Conservation (phyloP, 2,329 filamentous ascomycete genomes). For the Endoconidiophora polonica region DNA sequence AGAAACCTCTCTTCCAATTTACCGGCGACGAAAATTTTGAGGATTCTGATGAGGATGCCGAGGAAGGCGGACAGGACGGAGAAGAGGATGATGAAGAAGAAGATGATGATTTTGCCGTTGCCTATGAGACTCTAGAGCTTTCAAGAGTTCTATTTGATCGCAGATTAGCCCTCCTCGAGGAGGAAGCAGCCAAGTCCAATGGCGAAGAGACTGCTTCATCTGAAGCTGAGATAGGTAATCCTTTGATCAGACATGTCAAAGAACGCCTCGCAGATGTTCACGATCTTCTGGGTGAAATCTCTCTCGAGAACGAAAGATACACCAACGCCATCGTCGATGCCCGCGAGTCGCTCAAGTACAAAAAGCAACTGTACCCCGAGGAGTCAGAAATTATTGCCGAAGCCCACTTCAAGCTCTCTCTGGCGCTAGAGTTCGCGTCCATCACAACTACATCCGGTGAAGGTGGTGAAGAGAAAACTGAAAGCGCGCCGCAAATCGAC, state of each 20-base stretch:
- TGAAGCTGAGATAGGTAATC: slow-evolving; percentile 25
- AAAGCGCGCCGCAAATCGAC: slow-evolving; percentile 33
- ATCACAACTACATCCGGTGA: slow-evolving; percentile 45
- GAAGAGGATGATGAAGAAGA: slow-evolving; percentile 35
- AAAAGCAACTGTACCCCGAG: slow-evolving; percentile 59
- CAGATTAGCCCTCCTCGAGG: slow-evolving; percentile 24
- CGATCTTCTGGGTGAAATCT: slow-evolving; percentile 87
- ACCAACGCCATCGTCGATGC: slow-evolving; percentile 74
- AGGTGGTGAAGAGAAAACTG: slow-evolving; percentile 23
- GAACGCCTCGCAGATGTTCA: slow-evolving; percentile 85
- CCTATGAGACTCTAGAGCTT: slow-evolving; percentile 73
- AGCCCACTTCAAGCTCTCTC: slow-evolving; percentile 88
- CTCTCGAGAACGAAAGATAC: slow-evolving; percentile 87
- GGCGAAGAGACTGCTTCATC: slow-evolving; percentile 22
- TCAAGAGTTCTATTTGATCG: slow-evolving; percentile 50
- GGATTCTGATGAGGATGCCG: slow-evolving; percentile 60
- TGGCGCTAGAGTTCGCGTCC: slow-evolving; percentile 86
- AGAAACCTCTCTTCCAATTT: slow-evolving; percentile 80
- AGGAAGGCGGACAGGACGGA: slow-evolving; percentile 22
- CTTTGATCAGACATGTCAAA: slow-evolving; percentile 44
- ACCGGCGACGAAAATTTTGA: slow-evolving; percentile 89
- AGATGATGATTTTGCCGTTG: slow-evolving; percentile 58
- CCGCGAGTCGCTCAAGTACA: slow-evolving; percentile 59
- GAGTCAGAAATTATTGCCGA: slow-evolving; percentile 81
- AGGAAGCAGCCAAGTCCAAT: slow-evolving; percentile 15